These are phyloP conservation scores for Periconia macrospinosa DNA, from an alignment of 2,329 filamentous ascomycete genomes.

Conservation along the genomic window DNA sequence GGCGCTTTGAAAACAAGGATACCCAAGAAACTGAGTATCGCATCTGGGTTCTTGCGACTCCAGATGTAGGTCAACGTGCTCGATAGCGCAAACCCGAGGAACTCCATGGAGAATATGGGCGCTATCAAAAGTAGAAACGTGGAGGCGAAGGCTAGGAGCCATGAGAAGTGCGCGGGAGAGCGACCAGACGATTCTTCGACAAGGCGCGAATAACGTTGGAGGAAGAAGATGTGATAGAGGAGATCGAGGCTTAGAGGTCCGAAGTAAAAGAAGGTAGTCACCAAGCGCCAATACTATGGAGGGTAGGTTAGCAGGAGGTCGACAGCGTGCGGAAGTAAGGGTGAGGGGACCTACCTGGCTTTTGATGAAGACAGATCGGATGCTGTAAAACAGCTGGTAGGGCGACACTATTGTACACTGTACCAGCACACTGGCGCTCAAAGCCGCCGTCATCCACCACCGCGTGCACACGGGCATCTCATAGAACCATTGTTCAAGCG, in stretches of 20 bases:
- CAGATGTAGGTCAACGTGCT: constrained; percentile 97
- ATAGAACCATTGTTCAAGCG: constrained; percentile 97
- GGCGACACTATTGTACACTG: constrained; percentile 92
- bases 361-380: constrained; percentile 86
- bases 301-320: constrained; percentile 7
- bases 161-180: constrained; percentile 91
- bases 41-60: constrained; percentile 92
- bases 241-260: constrained; percentile 92
- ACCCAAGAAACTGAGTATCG: constrained; percentile 81
- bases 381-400: constrained; percentile 97
- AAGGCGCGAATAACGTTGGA: constrained; percentile 92
- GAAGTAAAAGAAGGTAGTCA: constrained; percentile 97
- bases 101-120: constrained; percentile 86
- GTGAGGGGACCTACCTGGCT: constrained; percentile 69
- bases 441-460: constrained; percentile 94
- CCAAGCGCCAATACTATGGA: constrained; percentile 86
- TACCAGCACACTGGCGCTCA: constrained; percentile 83
- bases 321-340: background rate
- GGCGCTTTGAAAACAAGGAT: constrained; percentile 90
- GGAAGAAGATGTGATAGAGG: constrained; percentile 97
- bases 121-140: constrained; percentile 78
- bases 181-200: constrained; percentile 93
- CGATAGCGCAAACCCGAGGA: constrained; percentile 89
- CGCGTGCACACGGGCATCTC: constrained; percentile 96
- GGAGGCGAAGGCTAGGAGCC: constrained; percentile 86